A percentile compares a stretch with the other conserved stretches of the same genome.
These are phyloP conservation scores for Coemansia sp. DNA, from an alignment of 192 early-diverging fungal genomes.

Conservation along the genomic window DNA sequence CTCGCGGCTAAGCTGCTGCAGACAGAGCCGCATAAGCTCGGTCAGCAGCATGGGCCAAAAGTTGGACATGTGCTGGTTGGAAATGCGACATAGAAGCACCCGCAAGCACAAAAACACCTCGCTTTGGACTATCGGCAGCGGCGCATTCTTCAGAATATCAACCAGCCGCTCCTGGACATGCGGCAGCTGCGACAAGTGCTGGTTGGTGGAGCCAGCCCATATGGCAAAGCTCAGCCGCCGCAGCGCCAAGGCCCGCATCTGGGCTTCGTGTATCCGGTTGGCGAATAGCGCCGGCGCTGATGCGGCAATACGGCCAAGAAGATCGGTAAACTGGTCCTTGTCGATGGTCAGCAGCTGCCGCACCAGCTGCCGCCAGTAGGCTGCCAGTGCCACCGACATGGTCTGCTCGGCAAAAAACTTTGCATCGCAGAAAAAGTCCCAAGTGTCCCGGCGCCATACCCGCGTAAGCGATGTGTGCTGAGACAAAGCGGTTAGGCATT, in stretches of 20 bases:
- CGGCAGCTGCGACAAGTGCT: too few species aligned
- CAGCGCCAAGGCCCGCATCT: too few species aligned
- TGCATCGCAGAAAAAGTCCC: slow-evolving; percentile 48
- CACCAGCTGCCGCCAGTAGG: slow-evolving; percentile 70
- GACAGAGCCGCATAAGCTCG: slow-evolving; percentile 65
- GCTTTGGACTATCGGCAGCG: slow-evolving; percentile 67
- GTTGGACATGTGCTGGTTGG: slow-evolving; percentile 77
- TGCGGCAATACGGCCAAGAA: slow-evolving; percentile 70
- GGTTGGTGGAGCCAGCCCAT: too few species aligned
- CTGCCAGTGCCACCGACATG: slow-evolving; percentile 34
- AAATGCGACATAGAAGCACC: slow-evolving; percentile 74
- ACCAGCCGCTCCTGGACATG: slow-evolving; percentile 52
- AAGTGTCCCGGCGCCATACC: slow-evolving; percentile 50
- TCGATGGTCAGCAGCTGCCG: slow-evolving; percentile 69
- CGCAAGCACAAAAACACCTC: slow-evolving; percentile 86
- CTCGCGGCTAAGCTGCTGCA: slow-evolving; percentile 20
- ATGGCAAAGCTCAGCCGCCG: too few species aligned
- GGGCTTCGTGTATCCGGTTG: slow-evolving; percentile 74
- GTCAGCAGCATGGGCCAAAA: slow-evolving; percentile 91
- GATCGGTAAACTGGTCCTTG: slow-evolving; percentile 72
- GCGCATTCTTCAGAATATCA: slow-evolving; percentile 73
- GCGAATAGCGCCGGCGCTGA: slow-evolving; percentile 72
- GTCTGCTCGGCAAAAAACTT: slow-evolving; percentile 48
- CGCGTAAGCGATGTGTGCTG: slow-evolving; percentile 39
- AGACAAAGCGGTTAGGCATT: slow-evolving; percentile 31